These are phyloP conservation scores for Dryadomyces quercus-mongolicae DNA, from an alignment of 2,329 filamentous ascomycete species.

Conservation along the genomic window DNA sequence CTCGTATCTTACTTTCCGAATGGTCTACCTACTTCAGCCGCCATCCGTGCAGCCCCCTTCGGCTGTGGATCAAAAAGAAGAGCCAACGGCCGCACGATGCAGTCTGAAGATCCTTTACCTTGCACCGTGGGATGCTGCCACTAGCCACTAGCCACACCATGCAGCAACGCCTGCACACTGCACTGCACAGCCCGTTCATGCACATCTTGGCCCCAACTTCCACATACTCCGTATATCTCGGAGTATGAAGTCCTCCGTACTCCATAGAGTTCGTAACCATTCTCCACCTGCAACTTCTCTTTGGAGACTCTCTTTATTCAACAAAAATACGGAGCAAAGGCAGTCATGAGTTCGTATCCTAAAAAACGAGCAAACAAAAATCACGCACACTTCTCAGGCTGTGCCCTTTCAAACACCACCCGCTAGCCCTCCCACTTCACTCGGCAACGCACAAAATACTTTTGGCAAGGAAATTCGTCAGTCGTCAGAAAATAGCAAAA, in stretches of 20 bases:
- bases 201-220: background rate
- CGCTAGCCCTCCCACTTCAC: background rate
- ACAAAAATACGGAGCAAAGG: background rate
- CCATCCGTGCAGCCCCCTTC: background rate
- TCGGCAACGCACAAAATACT: background rate
- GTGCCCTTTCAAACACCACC: too few relatives aligned
- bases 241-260: too few relatives aligned
- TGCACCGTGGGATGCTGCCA: too few relatives aligned
- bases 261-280: too few relatives aligned
- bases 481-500: background rate
- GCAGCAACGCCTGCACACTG: background rate
- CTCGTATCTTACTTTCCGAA: too few relatives aligned
- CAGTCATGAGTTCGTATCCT: background rate
- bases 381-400: too few relatives aligned
- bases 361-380: background rate
- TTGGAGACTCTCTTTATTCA: background rate
- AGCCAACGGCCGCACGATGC: background rate
- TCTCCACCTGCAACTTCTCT: too few relatives aligned
- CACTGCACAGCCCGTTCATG: background rate
- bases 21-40: too few relatives aligned
- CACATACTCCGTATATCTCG: background rate
- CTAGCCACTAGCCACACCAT: too few relatives aligned
- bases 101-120: too few relatives aligned
- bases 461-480: conserved; percentile 1
- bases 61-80: background rate